Percentiles rank a stretch among this genome's conserved stretches.
Evolutionary conservation across 2,329 filamentous ascomycete genomes (phyloP).

Genomic region (Magnaporthiopsis poae): DNA sequence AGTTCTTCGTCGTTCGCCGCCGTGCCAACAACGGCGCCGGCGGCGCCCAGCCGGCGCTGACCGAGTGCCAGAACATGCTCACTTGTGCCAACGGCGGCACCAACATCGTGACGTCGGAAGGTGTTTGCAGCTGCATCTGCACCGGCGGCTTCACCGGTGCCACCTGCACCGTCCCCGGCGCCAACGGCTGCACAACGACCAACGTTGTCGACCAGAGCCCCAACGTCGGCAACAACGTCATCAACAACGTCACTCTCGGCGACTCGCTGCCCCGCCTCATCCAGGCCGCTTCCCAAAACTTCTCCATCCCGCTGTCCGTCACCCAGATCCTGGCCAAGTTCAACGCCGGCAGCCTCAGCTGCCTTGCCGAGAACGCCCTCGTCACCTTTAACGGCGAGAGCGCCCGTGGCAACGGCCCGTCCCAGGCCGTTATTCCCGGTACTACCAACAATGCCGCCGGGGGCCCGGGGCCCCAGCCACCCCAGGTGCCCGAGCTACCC

Average conservation of each 20-base stretch:
- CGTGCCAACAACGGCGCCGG: slow-evolving; percentile 33
- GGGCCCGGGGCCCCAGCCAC: slow-evolving; percentile 3
- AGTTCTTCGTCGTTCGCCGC: slow-evolving; percentile 49
- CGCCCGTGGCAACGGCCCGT: slow-evolving; percentile 18
- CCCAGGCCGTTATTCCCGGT: neutral
- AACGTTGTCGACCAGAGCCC: slow-evolving; percentile 22
- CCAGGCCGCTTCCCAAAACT: slow-evolving; percentile 53
- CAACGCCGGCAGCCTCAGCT: slow-evolving; percentile 65
- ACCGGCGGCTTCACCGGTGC: slow-evolving; percentile 70
- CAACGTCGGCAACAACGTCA: slow-evolving; percentile 25
- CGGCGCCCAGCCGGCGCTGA: slow-evolving; percentile 26
- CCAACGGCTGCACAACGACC: slow-evolving; percentile 44
- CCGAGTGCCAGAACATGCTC: slow-evolving; percentile 50
- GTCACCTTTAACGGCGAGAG: slow-evolving; percentile 65
- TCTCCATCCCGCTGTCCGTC: slow-evolving; percentile 64
- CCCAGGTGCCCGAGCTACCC: slow-evolving; percentile 9
- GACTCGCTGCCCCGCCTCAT: slow-evolving; percentile 68
- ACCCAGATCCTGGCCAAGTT: slow-evolving; percentile 65
- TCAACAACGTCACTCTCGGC: slow-evolving; percentile 68
- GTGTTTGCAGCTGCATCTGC: slow-evolving; percentile 76
- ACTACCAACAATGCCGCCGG: slow-evolving; percentile 9
- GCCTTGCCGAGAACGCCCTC: slow-evolving; percentile 74
- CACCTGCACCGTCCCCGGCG: slow-evolving; percentile 38
- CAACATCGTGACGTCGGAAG: slow-evolving; percentile 53
- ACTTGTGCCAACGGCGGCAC: slow-evolving; percentile 73